A percentile compares a stretch with the other conserved stretches of the same genome.
Evolutionary conservation across 345 rosid genomes (phyloP).

Genomic region (Populus alba): DNA sequence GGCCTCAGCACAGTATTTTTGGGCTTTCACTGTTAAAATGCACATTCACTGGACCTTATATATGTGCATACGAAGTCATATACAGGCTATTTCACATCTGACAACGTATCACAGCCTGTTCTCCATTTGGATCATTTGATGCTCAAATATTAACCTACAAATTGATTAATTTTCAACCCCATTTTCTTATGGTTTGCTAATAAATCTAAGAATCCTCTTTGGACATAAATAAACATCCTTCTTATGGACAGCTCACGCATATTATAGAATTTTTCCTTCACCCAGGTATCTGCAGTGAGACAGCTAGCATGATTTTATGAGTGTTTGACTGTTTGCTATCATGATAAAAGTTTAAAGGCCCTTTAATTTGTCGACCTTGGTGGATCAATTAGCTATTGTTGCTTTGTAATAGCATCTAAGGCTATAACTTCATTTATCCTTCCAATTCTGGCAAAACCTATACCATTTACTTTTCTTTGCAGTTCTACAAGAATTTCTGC

Average conservation of each 20-base stretch:
- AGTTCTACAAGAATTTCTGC: constrained; percentile 85
- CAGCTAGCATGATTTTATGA: background rate
- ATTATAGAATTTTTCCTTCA: background rate
- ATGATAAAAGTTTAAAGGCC: background rate
- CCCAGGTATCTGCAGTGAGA: background rate
- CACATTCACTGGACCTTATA: background rate
- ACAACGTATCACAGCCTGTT: background rate
- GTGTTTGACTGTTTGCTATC: background rate
- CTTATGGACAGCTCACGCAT: background rate
- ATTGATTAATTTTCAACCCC: background rate
- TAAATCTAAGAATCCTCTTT: background rate
- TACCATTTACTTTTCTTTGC: constrained; percentile 16
- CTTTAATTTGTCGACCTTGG: background rate
- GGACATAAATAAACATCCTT: background rate
- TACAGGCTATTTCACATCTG: background rate
- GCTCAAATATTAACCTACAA: background rate
- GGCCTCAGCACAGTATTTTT: background rate
- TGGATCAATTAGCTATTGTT: background rate
- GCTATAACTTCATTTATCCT: background rate
- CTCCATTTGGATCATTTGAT: background rate
- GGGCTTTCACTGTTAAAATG: background rate
- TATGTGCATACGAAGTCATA: background rate
- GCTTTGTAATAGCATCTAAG: background rate
- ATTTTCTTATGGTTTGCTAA: background rate
- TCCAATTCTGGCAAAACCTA: background rate